phyloP scores from a whole-genome alignment of 2,329 filamentous ascomycete genomes.

The Emergomyces pasteurianus region DNA sequence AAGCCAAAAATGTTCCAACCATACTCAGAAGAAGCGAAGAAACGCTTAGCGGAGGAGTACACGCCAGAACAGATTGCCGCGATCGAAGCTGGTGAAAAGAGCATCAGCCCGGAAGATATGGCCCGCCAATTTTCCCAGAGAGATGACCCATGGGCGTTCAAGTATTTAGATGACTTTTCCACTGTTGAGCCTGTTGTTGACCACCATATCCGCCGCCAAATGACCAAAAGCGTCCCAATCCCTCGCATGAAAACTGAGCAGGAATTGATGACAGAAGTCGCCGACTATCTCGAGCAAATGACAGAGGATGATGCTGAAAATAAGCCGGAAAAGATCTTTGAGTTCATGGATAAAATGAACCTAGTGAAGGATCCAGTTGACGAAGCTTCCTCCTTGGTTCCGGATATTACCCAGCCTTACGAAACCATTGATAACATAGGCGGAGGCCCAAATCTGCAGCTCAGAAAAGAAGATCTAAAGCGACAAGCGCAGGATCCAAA shows the following conservation, averaged over 20 bases:
- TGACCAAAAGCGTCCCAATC: slow-evolving; percentile 42
- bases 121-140: slow-evolving; percentile 60
- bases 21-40: slow-evolving; percentile 57
- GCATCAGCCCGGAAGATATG: slow-evolving; percentile 64
- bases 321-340: slow-evolving; percentile 38
- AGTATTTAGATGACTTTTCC: slow-evolving; percentile 75
- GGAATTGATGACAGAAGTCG: slow-evolving; percentile 46
- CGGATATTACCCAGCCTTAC: slow-evolving; percentile 38
- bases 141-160: slow-evolving; percentile 57
- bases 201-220: slow-evolving; percentile 44
- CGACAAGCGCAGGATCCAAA: not conserved
- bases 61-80: slow-evolving; percentile 70
- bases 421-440: slow-evolving; percentile 20
- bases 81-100: slow-evolving; percentile 66
- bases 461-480: not conserved
- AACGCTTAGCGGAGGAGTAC: slow-evolving; percentile 54
- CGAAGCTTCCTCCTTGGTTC: slow-evolving; percentile 38
- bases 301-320: slow-evolving; percentile 15
- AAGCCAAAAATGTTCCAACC: slow-evolving; percentile 34
- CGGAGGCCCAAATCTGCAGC: slow-evolving; percentile 15
- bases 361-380: slow-evolving; percentile 40
- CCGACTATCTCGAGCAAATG: slow-evolving; percentile 26
- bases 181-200: slow-evolving; percentile 68
- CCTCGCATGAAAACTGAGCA: slow-evolving; percentile 48
- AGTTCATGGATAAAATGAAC: slow-evolving; percentile 36